Conservation (phyloP, 768 basidiomycete genomes). For the Strobilomyces confusus region DNA sequence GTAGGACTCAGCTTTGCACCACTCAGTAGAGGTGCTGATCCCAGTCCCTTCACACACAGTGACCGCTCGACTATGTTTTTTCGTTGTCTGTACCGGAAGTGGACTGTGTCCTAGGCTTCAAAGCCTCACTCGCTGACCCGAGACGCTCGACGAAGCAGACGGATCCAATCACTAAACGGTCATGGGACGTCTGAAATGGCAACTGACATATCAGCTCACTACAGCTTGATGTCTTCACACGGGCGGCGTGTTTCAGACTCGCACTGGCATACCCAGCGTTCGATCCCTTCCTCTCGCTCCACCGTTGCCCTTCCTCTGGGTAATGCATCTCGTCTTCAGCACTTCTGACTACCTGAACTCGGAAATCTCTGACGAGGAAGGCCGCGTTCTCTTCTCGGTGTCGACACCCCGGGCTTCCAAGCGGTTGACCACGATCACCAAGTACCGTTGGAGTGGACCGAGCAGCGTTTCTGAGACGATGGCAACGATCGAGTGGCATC, state of each 20-base stretch:
- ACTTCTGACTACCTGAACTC: conserved; percentile 19
- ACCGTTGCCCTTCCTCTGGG: neutral
- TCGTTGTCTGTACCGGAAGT: too few relatives aligned
- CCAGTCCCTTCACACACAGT: too few relatives aligned
- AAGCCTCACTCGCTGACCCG: too few relatives aligned
- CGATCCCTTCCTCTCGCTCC: neutral
- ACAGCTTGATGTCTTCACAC: conserved; percentile 6
- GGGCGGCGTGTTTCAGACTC: neutral
- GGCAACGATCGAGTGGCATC: conserved; percentile 35
- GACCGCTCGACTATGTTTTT: too few relatives aligned
- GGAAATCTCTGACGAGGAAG: conserved; percentile 16
- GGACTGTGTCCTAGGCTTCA: too few relatives aligned
- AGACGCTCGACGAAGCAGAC: too few relatives aligned
- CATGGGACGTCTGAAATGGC: neutral
- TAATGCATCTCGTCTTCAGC: conserved; percentile 22
- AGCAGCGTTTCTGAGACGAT: conserved; percentile 24
- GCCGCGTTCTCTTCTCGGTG: conserved; percentile 19
- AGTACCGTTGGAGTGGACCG: conserved; percentile 21
- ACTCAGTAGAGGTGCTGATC: too few relatives aligned
- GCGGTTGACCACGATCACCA: conserved; percentile 23
- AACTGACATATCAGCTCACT: conserved; percentile 12
- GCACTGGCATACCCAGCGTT: neutral
- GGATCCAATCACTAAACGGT: too few relatives aligned
- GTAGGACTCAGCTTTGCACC: too few relatives aligned
- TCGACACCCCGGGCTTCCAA: conserved; percentile 13